phyloP scores from a whole-genome alignment of 2,329 filamentous ascomycete species.

The Colletotrichum noveboracense region DNA sequence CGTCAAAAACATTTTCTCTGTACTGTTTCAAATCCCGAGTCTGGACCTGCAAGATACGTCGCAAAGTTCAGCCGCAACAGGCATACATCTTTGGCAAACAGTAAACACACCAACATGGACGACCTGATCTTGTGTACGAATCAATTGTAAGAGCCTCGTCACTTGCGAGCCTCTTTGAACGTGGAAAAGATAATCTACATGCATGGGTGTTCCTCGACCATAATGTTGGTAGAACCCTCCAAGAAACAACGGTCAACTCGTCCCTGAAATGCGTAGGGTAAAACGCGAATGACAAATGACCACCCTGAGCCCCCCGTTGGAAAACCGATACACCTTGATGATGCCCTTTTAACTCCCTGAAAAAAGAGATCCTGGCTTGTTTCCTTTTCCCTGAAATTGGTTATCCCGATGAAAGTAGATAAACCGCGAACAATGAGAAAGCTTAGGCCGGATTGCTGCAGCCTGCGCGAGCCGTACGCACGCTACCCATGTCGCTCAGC shows the following conservation, averaged over 20 bases:
- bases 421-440: neutral
- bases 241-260: neutral
- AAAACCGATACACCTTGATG: neutral
- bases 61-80: neutral
- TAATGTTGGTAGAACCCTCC: neutral
- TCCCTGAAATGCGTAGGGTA: neutral
- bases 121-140: neutral
- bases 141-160: neutral
- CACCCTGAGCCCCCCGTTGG: neutral
- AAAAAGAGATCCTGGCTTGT: neutral
- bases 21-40: neutral
- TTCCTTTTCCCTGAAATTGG: neutral
- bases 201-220: neutral
- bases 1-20: neutral
- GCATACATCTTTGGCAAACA: neutral
- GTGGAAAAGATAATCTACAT: neutral
- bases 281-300: neutral
- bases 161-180: neutral
- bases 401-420: neutral
- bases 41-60: neutral
- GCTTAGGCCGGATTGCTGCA: neutral
- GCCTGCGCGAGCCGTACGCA: neutral
- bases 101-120: neutral
- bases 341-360: neutral
- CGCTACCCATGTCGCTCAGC: conserved; percentile 15